Evolutionary conservation across 306 rosid genomes (phyloP).

Genomic region (Comarum palustre): DNA sequence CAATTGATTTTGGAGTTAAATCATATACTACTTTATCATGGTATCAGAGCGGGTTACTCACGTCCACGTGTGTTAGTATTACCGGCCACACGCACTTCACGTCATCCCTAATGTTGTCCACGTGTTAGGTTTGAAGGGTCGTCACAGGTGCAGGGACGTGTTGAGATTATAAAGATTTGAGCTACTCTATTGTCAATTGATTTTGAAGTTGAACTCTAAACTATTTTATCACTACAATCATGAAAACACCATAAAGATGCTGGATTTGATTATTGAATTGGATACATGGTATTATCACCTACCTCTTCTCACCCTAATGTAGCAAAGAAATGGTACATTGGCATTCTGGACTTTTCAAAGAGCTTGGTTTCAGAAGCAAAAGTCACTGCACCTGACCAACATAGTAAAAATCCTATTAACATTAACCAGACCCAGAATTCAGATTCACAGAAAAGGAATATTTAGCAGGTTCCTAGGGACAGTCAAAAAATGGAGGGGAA

Average conservation of each 20-base stretch:
- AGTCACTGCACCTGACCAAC: background rate
- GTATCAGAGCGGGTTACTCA: too few relatives aligned
- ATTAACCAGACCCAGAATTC: background rate
- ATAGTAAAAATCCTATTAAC: background rate
- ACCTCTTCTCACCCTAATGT: background rate
- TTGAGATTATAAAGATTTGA: too few relatives aligned
- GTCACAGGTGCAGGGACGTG: too few relatives aligned
- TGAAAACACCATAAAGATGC: slow-evolving; percentile 6
- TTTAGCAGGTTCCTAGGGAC: background rate
- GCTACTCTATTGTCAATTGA: too few relatives aligned
- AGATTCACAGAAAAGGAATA: background rate
- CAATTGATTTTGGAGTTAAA: too few relatives aligned
- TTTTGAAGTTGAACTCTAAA: too few relatives aligned
- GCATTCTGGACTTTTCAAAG: background rate
- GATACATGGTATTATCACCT: background rate
- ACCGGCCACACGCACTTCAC: too few relatives aligned
- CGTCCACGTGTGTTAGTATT: too few relatives aligned
- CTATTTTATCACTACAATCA: too few relatives aligned
- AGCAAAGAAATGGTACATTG: background rate
- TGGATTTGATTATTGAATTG: background rate
- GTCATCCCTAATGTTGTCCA: too few relatives aligned
- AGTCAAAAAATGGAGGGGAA: background rate
- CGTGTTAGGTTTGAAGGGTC: too few relatives aligned
- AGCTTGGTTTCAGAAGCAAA: background rate
- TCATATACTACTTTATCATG: too few relatives aligned